phyloP scores from a whole-genome alignment of 2,329 filamentous ascomycete species.

The Aspergillus oerlinghausenensis region DNA sequence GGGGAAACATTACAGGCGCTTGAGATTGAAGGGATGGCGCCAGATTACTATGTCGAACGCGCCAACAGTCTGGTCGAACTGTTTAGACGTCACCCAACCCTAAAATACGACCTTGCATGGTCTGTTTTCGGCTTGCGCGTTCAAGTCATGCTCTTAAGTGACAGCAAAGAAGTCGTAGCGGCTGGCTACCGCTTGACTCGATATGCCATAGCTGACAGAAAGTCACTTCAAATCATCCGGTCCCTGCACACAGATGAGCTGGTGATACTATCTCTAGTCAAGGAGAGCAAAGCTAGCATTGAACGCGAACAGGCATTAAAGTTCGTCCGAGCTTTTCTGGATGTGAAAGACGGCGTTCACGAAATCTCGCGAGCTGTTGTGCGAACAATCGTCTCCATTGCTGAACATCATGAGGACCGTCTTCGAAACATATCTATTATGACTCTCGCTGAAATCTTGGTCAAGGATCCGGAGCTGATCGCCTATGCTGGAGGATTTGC shows the following conservation, averaged over 20 bases:
- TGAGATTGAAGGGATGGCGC: slow-evolving; percentile 78
- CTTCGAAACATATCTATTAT: slow-evolving; percentile 86
- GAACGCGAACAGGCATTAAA: slow-evolving; percentile 96
- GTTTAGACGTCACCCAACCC: slow-evolving; percentile 86
- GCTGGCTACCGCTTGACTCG: slow-evolving; percentile 90
- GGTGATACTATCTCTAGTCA: slow-evolving; percentile 86
- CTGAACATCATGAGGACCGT: slow-evolving; percentile 79
- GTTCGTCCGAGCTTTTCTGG: slow-evolving; percentile 89
- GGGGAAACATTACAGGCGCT: slow-evolving; percentile 86
- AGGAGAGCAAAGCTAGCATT: slow-evolving; percentile 93
- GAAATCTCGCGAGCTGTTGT: slow-evolving; percentile 86
- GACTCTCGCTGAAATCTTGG: slow-evolving; percentile 84
- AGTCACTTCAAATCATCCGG: slow-evolving; percentile 83
- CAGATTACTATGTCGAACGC: slow-evolving; percentile 91
- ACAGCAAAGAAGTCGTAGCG: slow-evolving; percentile 91
- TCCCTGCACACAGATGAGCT: slow-evolving; percentile 86
- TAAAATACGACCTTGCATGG: slow-evolving; percentile 97
- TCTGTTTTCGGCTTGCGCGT: slow-evolving; percentile 88
- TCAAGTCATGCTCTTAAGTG: slow-evolving; percentile 92
- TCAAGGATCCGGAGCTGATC: slow-evolving; percentile 76
- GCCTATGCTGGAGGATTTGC: slow-evolving; percentile 79
- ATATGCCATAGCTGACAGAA: slow-evolving; percentile 88
- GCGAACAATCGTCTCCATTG: slow-evolving; percentile 83
- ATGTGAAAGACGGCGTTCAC: slow-evolving; percentile 85
- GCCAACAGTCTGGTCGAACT: slow-evolving; percentile 91